Conservation (phyloP, 2,329 filamentous ascomycete species). For the Chrysoporthe austroafricana region DNA sequence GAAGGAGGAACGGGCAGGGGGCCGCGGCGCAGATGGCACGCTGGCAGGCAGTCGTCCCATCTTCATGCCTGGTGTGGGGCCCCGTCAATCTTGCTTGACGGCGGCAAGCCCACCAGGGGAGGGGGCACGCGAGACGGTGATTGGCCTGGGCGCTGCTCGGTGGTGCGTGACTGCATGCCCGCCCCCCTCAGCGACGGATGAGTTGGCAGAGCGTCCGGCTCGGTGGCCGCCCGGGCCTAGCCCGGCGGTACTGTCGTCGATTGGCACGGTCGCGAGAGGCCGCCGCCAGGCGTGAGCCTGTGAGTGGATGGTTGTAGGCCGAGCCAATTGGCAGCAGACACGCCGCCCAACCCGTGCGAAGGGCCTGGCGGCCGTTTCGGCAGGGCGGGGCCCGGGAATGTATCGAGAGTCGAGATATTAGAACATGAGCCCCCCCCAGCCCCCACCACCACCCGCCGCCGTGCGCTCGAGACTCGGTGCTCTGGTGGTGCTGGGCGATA, state of each 20-base stretch:
- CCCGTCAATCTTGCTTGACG: slow-evolving; percentile 18
- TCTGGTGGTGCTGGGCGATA: neutral
- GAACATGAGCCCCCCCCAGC: neutral
- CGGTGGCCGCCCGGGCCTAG: slow-evolving; percentile 12
- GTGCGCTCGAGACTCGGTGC: neutral
- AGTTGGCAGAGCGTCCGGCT: slow-evolving; percentile 15
- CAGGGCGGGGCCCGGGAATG: neutral
- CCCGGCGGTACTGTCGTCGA: slow-evolving; percentile 11
- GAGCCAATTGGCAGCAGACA: slow-evolving; percentile 17
- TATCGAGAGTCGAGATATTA: slow-evolving; percentile 4
- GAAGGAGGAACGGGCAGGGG: slow-evolving; percentile 3
- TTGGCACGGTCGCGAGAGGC: slow-evolving; percentile 1
- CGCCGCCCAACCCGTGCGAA: slow-evolving; percentile 4
- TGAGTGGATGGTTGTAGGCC: neutral
- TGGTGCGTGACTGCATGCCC: slow-evolving; percentile 16
- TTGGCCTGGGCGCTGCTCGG: neutral
- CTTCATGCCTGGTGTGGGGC: neutral
- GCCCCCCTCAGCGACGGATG: slow-evolving; percentile 8
- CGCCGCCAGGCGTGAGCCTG: neutral
- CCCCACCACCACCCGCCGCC: neutral
- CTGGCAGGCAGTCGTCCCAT: slow-evolving; percentile 9
- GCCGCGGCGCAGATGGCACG: slow-evolving; percentile 1
- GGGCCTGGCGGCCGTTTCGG: slow-evolving; percentile 5
- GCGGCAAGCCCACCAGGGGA: slow-evolving; percentile 4
- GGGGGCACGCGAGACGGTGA: neutral